phyloP scores from a whole-genome alignment of 768 basidiomycete species.

The Mycena belliarum region DNA sequence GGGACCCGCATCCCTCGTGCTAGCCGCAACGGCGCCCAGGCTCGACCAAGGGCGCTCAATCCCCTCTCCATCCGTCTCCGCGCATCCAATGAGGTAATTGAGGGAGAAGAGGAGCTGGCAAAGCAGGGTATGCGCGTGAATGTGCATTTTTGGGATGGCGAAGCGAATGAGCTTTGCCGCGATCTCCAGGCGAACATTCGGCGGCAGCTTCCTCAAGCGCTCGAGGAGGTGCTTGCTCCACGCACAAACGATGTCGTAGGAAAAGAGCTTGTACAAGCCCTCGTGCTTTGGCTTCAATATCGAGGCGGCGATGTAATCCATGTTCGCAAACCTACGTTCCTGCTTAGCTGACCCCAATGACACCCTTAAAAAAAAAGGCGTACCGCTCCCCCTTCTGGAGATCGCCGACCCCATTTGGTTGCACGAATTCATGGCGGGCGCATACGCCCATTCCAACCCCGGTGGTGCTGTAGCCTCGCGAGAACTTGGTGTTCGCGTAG shows the following conservation, averaged over 20 bases:
- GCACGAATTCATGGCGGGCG: conserved; percentile 18
- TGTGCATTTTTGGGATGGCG: conserved; percentile 25
- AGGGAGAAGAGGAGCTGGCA: conserved; percentile 27
- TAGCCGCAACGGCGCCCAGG: no score
- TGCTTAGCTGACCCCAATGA: no score
- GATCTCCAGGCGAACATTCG: no score
- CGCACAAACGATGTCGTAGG: conserved; percentile 37
- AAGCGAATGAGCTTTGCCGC: neutral
- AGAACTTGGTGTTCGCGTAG: conserved; percentile 21
- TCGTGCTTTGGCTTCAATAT: neutral
- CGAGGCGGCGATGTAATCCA: conserved; percentile 25
- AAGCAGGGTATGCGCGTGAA: conserved; percentile 10
- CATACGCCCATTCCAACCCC: conserved; percentile 17
- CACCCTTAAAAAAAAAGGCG: no score
- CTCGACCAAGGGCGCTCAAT: no score
- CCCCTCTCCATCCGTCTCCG: no score
- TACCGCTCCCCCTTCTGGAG: conserved; percentile 9
- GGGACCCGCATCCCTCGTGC: no score
- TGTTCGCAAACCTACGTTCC: conserved; percentile 23
- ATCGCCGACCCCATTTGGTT: conserved; percentile 18
- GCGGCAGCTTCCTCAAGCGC: neutral
- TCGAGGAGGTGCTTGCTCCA: conserved; percentile 13
- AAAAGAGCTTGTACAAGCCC: conserved; percentile 16
- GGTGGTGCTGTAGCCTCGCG: conserved; percentile 5
- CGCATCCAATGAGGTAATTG: conserved; percentile 15